These are phyloP conservation scores for Tuber melanosporum DNA, from an alignment of 495 filamentous ascomycete species.

Conservation along the genomic window DNA sequence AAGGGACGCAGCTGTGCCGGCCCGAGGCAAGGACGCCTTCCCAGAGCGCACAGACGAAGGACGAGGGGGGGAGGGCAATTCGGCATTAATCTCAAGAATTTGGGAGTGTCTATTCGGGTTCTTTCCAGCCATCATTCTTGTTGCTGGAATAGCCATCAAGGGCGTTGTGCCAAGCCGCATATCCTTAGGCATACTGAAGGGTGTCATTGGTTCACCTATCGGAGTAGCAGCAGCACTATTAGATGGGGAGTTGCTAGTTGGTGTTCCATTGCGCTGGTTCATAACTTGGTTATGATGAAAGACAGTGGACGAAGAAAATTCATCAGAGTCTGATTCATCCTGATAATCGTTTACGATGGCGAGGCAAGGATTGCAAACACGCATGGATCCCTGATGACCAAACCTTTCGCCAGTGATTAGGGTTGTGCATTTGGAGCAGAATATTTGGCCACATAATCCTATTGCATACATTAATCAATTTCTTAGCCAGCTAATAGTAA, in stretches of 20 bases:
- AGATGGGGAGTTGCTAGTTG: conserved; percentile 41
- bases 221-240: conserved; percentile 51
- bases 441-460: conserved; percentile 83
- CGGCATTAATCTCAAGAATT: conserved; percentile 81
- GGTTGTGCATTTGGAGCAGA: conserved; percentile 92
- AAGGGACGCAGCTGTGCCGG: conserved; percentile 68
- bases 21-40: conserved; percentile 65
- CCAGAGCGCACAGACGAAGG: conserved; percentile 91
- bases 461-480: conserved; percentile 21
- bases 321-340: conserved; percentile 77
- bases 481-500: not conserved
- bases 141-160: conserved; percentile 81
- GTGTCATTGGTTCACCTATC: conserved; percentile 43
- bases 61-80: conserved; percentile 61
- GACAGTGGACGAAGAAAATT: conserved; percentile 52
- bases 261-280: conserved; percentile 40
- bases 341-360: conserved; percentile 83
- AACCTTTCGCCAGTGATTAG: conserved; percentile 78
- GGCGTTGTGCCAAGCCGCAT: conserved; percentile 45
- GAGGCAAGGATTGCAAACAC: conserved; percentile 94
- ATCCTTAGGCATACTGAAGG: conserved; percentile 36
- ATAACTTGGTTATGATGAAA: conserved; percentile 48
- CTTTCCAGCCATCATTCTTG: conserved; percentile 66
- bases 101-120: conserved; percentile 76
- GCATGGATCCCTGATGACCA: conserved; percentile 74